Conservation (phyloP, 106 monocot genomes). For the Agapanthus africanus region DNA sequence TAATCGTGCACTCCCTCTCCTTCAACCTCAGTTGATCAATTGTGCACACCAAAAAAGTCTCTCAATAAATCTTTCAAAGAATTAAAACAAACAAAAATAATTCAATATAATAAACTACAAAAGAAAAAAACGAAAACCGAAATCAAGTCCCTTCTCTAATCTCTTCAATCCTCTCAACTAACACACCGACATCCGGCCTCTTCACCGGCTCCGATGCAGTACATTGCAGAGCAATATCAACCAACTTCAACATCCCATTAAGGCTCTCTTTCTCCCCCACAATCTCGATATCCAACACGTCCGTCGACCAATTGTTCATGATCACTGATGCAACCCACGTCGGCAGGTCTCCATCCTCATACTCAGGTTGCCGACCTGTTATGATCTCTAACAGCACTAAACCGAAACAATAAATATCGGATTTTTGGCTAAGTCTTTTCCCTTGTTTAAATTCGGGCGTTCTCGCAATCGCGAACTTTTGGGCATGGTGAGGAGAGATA, state of each 20-base stretch:
- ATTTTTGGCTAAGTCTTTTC: slow-evolving; percentile 25
- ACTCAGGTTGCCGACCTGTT: slow-evolving; percentile 29
- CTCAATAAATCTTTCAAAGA: no score
- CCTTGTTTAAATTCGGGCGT: slow-evolving; percentile 32
- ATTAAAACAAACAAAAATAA: no score
- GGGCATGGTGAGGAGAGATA: background rate
- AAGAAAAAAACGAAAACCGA: no score
- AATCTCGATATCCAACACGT: slow-evolving; percentile 46
- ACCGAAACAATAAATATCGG: slow-evolving; percentile 56
- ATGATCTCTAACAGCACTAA: slow-evolving; percentile 45
- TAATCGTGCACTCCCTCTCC: no score
- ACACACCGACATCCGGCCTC: slow-evolving; percentile 26
- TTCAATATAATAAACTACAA: no score
- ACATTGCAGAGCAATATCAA: slow-evolving; percentile 38
- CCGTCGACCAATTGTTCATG: slow-evolving; percentile 36
- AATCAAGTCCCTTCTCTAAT: slow-evolving; percentile 13
- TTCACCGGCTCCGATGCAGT: slow-evolving; percentile 29
- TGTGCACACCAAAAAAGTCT: no score
- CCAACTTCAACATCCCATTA: slow-evolving; percentile 45
- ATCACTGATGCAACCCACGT: slow-evolving; percentile 30
- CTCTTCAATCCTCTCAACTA: slow-evolving; percentile 41
- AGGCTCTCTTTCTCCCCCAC: slow-evolving; percentile 26
- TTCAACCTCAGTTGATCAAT: no score
- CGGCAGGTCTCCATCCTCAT: slow-evolving; percentile 15
- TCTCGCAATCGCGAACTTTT: slow-evolving; percentile 25